Evolutionary conservation across 768 basidiomycete species (phyloP).

Genomic region (Goffeauzyma gilvescens): DNA sequence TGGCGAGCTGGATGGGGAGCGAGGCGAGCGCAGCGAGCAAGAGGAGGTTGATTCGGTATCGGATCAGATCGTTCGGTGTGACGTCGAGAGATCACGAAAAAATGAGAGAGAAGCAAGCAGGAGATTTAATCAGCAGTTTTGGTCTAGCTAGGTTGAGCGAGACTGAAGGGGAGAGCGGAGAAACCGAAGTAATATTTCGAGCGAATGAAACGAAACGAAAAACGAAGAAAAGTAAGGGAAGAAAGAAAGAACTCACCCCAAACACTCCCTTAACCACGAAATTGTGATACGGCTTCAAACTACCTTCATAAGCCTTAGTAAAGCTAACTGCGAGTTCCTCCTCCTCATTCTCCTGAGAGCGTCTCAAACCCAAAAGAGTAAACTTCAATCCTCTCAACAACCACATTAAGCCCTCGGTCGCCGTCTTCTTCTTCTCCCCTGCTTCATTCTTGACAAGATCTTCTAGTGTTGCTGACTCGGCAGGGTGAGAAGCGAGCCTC

Average conservation of each 20-base stretch:
- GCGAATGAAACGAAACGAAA: too few species aligned
- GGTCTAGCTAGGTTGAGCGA: too few species aligned
- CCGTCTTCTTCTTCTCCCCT: slow-evolving; percentile 61
- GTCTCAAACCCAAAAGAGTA: slow-evolving; percentile 51
- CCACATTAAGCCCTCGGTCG: slow-evolving; percentile 88
- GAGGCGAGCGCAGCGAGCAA: too few species aligned
- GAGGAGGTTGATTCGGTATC: background rate
- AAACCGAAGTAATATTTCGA: too few species aligned
- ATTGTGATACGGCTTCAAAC: slow-evolving; percentile 61
- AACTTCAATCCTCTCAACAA: slow-evolving; percentile 77
- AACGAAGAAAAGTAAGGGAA: background rate
- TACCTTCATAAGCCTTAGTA: slow-evolving; percentile 56
- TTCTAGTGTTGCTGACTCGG: slow-evolving; percentile 59
- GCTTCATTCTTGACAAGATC: slow-evolving; percentile 65
- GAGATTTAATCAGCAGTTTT: too few species aligned
- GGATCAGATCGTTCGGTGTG: background rate
- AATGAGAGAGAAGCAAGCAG: background rate
- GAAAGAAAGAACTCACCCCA: slow-evolving; percentile 35
- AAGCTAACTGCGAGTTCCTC: slow-evolving; percentile 60
- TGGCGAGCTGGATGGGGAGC: slow-evolving; percentile 41
- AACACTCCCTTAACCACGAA: slow-evolving; percentile 42
- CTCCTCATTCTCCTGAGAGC: slow-evolving; percentile 45
- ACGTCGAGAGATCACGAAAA: background rate
- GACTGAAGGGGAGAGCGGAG: too few species aligned
- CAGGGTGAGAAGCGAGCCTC: slow-evolving; percentile 51